phyloP scores from a whole-genome alignment of 495 filamentous ascomycete species.

The Trypethelium eluteriae region DNA sequence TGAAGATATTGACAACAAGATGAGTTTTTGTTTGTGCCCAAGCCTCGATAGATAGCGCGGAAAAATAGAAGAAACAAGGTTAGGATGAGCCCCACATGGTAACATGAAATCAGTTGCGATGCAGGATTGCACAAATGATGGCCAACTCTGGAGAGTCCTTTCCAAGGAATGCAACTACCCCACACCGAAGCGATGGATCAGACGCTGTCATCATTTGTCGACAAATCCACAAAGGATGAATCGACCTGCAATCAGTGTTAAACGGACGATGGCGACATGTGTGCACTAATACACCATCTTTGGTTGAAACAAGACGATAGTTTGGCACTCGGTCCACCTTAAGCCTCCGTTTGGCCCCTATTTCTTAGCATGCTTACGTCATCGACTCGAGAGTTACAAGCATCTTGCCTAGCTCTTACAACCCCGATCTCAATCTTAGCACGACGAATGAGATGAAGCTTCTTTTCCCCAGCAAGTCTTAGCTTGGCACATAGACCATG shows the following conservation, averaged over 20 bases:
- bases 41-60: too few relatives aligned
- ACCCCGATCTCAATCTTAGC: background rate
- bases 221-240: too few relatives aligned
- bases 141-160: too few relatives aligned
- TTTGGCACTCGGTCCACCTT: conserved; percentile 1
- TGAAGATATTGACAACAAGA: background rate
- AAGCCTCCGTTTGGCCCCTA: background rate
- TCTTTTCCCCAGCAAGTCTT: conserved; percentile 1
- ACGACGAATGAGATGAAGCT: conserved; percentile 6
- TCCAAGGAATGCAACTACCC: too few relatives aligned
- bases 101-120: background rate
- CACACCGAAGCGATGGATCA: too few relatives aligned
- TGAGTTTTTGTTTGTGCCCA: background rate
- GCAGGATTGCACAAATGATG: background rate
- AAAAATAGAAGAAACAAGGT: too few relatives aligned
- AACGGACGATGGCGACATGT: too few relatives aligned
- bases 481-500: background rate
- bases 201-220: too few relatives aligned
- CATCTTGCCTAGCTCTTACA: conserved; percentile 9
- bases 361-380: background rate
- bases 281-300: too few relatives aligned
- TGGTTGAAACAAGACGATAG: too few relatives aligned
- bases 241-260: too few relatives aligned
- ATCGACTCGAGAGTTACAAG: background rate
- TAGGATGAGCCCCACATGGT: background rate